Percentiles rank a stretch among this genome's conserved stretches.
phyloP scores from a whole-genome alignment of 2,329 filamentous ascomycete species.

The Aspergillus cejpii region DNA sequence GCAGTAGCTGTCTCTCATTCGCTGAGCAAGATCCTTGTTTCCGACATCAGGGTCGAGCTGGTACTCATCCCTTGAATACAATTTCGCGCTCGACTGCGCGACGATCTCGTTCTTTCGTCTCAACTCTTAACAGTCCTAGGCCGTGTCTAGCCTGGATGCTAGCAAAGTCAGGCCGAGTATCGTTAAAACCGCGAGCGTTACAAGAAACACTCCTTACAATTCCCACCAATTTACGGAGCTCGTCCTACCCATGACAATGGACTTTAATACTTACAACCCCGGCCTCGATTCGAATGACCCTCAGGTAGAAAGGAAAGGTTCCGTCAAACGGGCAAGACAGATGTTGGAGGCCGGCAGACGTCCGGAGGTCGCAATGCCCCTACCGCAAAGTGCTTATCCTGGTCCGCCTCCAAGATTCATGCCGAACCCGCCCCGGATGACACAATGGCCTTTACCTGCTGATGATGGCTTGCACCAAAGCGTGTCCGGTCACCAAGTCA shows the following conservation, averaged over 20 bases:
- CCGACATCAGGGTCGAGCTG: constrained; percentile 11
- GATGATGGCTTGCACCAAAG: constrained; percentile 22
- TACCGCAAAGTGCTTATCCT: constrained; percentile 10
- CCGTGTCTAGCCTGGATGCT: constrained; percentile 4
- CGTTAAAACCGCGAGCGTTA: background rate
- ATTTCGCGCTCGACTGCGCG: background rate
- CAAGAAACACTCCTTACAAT: background rate
- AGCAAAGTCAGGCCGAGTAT: background rate
- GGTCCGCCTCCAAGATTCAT: constrained; percentile 12
- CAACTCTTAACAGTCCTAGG: background rate
- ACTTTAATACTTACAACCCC: constrained; percentile 4
- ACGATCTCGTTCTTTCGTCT: background rate
- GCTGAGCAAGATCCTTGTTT: constrained; percentile 5
- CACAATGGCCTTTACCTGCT: constrained; percentile 45
- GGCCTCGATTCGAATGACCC: constrained; percentile 9
- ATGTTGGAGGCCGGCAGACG: constrained; percentile 30
- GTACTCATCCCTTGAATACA: background rate
- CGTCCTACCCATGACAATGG: background rate
- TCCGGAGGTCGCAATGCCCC: constrained; percentile 12
- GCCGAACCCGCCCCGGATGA: constrained; percentile 29
- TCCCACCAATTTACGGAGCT: background rate
- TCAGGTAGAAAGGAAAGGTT: constrained; percentile 24
- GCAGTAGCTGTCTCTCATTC: constrained; percentile 3
- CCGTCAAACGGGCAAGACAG: constrained; percentile 33
- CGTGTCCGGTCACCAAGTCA: constrained; percentile 22